Conservation (phyloP, 2,329 filamentous ascomycete species). For the Periglandula ipomoeae region DNA sequence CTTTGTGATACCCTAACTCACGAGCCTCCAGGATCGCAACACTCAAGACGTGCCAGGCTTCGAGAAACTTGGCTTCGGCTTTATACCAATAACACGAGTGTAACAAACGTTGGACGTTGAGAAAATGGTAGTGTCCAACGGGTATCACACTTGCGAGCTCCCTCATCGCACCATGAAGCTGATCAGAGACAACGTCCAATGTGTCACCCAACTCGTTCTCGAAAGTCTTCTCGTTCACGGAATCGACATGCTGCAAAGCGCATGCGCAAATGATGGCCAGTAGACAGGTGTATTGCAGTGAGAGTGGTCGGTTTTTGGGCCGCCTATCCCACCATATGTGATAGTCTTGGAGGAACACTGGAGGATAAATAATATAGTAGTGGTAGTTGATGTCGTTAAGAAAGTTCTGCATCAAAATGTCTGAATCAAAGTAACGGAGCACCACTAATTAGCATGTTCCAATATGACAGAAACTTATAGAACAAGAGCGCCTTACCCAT, state of each 20-base stretch:
- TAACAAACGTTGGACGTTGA: constrained; percentile 20
- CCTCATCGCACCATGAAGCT: constrained; percentile 16
- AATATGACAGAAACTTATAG: not conserved
- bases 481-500: constrained; percentile 14
- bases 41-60: constrained; percentile 23
- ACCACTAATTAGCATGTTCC: not conserved
- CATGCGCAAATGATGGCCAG: constrained; percentile 21
- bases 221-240: constrained; percentile 13
- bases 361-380: constrained; percentile 24
- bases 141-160: constrained; percentile 19
- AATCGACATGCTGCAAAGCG: constrained; percentile 19
- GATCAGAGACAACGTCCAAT: constrained; percentile 15
- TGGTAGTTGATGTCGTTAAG: constrained; percentile 22
- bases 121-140: constrained; percentile 17
- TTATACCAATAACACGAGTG: constrained; percentile 26
- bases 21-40: constrained; percentile 21
- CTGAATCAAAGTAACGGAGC: constrained; percentile 10
- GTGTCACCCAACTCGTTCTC: constrained; percentile 13
- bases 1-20: constrained; percentile 19
- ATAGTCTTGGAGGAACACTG: constrained; percentile 20
- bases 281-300: constrained; percentile 21
- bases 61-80: constrained; percentile 21
- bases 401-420: constrained; percentile 20
- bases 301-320: constrained; percentile 12
- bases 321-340: constrained; percentile 21